These are phyloP conservation scores for Phytophthora pinifolia DNA, from an alignment of 352 stramenopile species.

Conservation along the genomic window DNA sequence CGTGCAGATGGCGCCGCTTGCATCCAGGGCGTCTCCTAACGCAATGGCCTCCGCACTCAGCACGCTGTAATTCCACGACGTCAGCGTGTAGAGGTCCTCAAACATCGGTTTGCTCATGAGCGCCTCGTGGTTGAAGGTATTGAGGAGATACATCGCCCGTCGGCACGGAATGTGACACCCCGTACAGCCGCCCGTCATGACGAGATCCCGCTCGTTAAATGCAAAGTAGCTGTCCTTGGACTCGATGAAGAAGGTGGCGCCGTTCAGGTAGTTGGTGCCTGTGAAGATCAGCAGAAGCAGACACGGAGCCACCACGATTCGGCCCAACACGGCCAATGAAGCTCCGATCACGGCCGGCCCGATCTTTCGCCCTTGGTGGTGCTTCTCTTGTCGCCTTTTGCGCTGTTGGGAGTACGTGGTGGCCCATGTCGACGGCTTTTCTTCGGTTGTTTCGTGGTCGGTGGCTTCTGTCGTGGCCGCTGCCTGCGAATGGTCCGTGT, in stretches of 20 bases:
- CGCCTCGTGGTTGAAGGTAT: conserved; percentile 10
- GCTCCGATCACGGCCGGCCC: conserved; percentile 7
- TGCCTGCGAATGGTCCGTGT: background rate
- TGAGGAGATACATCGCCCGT: background rate
- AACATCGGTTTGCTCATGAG: conserved; percentile 22
- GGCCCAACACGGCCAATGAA: conserved; percentile 11
- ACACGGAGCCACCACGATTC: conserved; percentile 19
- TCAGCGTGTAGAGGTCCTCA: conserved; percentile 15
- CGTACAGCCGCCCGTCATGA: conserved; percentile 12
- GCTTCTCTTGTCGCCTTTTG: background rate
- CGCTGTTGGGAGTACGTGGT: conserved; percentile 8
- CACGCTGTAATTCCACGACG: conserved; percentile 5
- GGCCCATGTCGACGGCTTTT: conserved; percentile 9
- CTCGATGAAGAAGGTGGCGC: conserved; percentile 16
- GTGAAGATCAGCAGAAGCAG: conserved; percentile 13
- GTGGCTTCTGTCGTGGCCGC: background rate
- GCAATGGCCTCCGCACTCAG: conserved; percentile 10
- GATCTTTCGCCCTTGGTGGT: conserved; percentile 1
- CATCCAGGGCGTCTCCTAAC: conserved; percentile 13
- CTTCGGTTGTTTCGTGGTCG: background rate
- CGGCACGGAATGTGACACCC: background rate
- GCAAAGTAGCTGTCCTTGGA: conserved; percentile 26
- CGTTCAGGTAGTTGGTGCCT: conserved; percentile 16
- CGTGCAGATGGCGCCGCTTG: conserved; percentile 13
- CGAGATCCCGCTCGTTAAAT: conserved; percentile 16